Evolutionary conservation across 352 stramenopile species (phyloP), one percentile per base, ranked within the genome.

Genomic region (Globisporangium cylindrosporum): DNA sequence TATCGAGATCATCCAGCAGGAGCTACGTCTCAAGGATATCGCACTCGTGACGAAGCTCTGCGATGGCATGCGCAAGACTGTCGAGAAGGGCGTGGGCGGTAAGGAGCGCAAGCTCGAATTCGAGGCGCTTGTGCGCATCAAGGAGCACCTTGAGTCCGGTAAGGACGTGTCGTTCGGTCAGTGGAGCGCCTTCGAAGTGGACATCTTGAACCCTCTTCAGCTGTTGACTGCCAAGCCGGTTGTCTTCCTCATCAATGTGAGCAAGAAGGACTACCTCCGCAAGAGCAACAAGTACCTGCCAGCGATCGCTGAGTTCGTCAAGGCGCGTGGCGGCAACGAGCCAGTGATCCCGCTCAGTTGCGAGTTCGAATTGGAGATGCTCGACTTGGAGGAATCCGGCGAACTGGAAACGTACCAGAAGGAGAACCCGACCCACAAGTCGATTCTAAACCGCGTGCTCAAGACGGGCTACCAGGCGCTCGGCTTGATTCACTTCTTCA

Each of bases 231-330:
- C 94, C 53, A 98, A 98, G 84, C 94, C 95, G 0, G 88, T 97
- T n/a, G 97, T 99, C 29, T 99, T 99, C 85, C 85, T 99, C 29
- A 94, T 99, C 54, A 99, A 99, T 80, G 89, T 99, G 60, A 98
- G 88, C 71, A 98, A 99, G 85, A 98, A 98, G 76, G 97, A 98
- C 73, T 99, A 99, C 83, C 88, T 99, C 66, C 89, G 95, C 67
- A 99, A 99, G 85, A 84, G 92, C 69, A 99, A 98, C 88, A 99
- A 99, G 82, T 95, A 95, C 78, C 81, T 99, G 58, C 91, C 96
- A 10, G 98, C 98, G 80, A 99, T 99, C 72, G 87, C 92, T 63
- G 95, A 98, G 72, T 99, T 92, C 86, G 88, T 99, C 22, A 97
- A 98, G 73, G 85, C 85, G 53, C 94, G 98, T 60, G 98, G 98